A percentile compares a stretch with the other conserved stretches of the same genome.
Conservation (phyloP, 2,329 filamentous ascomycete species). For the Paraphoma sp. region DNA sequence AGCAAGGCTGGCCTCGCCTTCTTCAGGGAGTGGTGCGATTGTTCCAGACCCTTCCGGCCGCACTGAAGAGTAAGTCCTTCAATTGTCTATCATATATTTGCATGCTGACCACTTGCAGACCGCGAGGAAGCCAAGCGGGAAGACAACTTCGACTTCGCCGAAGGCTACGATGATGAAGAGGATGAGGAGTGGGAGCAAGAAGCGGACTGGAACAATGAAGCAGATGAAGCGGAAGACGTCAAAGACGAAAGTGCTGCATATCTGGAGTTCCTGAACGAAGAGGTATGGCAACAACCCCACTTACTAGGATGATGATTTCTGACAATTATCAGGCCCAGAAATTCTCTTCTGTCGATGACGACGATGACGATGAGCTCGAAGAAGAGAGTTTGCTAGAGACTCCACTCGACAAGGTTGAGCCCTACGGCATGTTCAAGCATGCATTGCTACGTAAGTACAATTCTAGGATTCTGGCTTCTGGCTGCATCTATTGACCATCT, state of each 20-base stretch:
- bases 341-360: constrained; percentile 72
- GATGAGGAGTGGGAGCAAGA: constrained; percentile 84
- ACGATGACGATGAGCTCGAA: constrained; percentile 88
- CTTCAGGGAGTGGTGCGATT: constrained; percentile 87
- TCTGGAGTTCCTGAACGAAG: constrained; percentile 92
- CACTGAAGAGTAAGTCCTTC: constrained; percentile 74
- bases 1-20: constrained; percentile 92
- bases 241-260: constrained; percentile 94
- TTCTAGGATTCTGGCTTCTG: neutral
- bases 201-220: constrained; percentile 70
- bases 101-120: constrained; percentile 57
- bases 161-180: constrained; percentile 77
- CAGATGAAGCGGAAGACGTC: constrained; percentile 70
- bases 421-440: constrained; percentile 86
- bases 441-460: constrained; percentile 77
- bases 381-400: constrained; percentile 93
- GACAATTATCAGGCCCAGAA: constrained; percentile 71
- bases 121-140: constrained; percentile 89
- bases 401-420: constrained; percentile 92
- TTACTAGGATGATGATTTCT: constrained; percentile 23
- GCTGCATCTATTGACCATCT: constrained; percentile 36
- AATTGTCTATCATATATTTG: neutral
- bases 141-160: constrained; percentile 78
- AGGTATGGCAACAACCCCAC: constrained; percentile 59
- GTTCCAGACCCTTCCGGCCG: constrained; percentile 88